Percentiles rank a stretch among this genome's conserved stretches.
These are phyloP conservation scores for Polysphondylium violaceum DNA, from an alignment of 78 protist species.

Conservation along the genomic window DNA sequence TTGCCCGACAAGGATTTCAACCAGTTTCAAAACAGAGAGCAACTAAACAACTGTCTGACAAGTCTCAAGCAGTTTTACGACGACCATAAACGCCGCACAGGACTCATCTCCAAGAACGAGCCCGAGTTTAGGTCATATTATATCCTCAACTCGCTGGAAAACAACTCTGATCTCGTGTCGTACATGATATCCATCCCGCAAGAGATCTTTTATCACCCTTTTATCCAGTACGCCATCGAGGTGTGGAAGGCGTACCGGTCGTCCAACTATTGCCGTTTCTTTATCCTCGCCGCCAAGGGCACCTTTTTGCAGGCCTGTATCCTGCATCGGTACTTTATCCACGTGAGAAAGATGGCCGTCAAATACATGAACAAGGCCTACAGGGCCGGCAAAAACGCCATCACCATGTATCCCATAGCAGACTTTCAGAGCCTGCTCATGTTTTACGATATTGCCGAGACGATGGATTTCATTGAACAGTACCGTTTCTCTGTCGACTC, in stretches of 20 bases:
- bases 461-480: background rate
- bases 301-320: conserved; percentile 51
- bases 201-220: conserved; percentile 27
- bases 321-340: conserved; percentile 41
- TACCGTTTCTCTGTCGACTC: conserved; percentile 1
- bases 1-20: conserved; percentile 34
- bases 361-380: conserved; percentile 12
- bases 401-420: conserved; percentile 4
- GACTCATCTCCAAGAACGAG: conserved; percentile 1
- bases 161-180: conserved; percentile 21
- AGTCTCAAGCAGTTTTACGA: conserved; percentile 45
- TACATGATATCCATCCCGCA: conserved; percentile 43
- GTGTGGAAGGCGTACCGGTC: conserved; percentile 59
- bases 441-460: conserved; percentile 2
- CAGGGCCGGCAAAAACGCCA: background rate
- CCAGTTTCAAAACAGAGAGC: conserved; percentile 57
- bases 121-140: conserved; percentile 39
- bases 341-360: conserved; percentile 16
- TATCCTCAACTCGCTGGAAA: conserved; percentile 31
- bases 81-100: conserved; percentile 16
- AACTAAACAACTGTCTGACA: conserved; percentile 53
- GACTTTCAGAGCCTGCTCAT: background rate
- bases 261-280: conserved; percentile 45
- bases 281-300: background rate
- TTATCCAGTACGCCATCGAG: conserved; percentile 49